phyloP scores from a whole-genome alignment of 164 flowering plant species.

The Cinnamomum chago region DNA sequence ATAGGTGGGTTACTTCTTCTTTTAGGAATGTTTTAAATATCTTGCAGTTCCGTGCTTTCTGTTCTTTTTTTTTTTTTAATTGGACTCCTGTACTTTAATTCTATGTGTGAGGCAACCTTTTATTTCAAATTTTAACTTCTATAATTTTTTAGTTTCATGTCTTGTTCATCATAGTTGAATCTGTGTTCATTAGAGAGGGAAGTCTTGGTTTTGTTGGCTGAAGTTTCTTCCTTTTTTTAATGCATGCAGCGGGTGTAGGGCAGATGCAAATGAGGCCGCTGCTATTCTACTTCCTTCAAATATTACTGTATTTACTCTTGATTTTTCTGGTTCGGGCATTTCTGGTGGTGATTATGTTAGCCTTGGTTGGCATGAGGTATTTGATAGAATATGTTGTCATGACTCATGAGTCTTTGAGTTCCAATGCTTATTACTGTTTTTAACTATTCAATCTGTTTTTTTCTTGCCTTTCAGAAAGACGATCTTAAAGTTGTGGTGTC shows the following conservation, averaged over 20 bases:
- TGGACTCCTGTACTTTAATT: neutral
- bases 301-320: conserved; percentile 91
- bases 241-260: conserved; percentile 78
- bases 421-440: neutral
- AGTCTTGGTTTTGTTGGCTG: conserved; percentile 1
- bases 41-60: neutral
- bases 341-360: conserved; percentile 93
- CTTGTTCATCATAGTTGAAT: neutral
- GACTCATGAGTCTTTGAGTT: neutral
- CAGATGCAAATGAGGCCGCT: conserved; percentile 97
- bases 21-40: neutral
- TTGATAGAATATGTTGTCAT: conserved; percentile 8
- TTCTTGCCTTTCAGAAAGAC: conserved; percentile 53
- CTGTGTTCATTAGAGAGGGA: neutral
- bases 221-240: conserved; percentile 9
- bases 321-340: conserved; percentile 95
- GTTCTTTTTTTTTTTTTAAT: neutral
- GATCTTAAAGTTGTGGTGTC: conserved; percentile 79
- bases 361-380: conserved; percentile 98
- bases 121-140: neutral
- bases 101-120: conserved; percentile 1
- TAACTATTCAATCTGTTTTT: conserved; percentile 1
- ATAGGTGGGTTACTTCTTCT: conserved; percentile 48
- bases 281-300: conserved; percentile 83
- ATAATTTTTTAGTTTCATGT: neutral